A percentile compares a stretch with the other conserved stretches of the same genome.
These are phyloP conservation scores for Gynostemma pentaphyllum DNA, from an alignment of 306 rosid species.

Conservation along the genomic window DNA sequence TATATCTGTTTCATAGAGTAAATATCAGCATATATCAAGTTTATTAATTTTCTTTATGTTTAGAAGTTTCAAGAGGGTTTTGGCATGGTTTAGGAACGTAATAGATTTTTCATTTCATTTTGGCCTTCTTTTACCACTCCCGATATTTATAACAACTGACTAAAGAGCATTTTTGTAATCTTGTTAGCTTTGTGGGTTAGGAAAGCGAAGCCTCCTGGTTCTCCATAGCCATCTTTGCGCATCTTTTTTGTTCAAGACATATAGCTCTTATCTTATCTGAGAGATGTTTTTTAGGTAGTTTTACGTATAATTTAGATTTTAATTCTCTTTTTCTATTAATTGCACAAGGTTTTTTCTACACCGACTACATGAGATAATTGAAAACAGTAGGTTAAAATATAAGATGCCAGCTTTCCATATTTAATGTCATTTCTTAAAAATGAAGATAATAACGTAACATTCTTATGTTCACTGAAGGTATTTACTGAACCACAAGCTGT, in stretches of 20 bases:
- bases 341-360: neutral
- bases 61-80: no score
- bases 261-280: neutral
- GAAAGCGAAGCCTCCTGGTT: neutral
- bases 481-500: slow-evolving; percentile 51
- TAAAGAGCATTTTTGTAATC: neutral
- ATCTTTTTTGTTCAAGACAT: neutral
- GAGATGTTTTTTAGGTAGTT: neutral
- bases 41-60: no score
- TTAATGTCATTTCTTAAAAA: neutral
- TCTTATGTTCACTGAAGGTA: slow-evolving; percentile 50
- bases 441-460: slow-evolving; percentile 9
- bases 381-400: neutral
- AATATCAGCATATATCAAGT: no score
- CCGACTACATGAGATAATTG: neutral
- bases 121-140: neutral
- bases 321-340: neutral
- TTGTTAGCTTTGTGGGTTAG: neutral
- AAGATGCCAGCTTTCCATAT: neutral
- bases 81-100: no score
- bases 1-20: no score
- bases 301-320: neutral
- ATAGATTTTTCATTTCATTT: neutral
- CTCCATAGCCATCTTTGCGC: neutral
- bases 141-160: neutral